A percentile compares a stretch with the other conserved stretches of the same genome.
phyloP scores from a whole-genome alignment of 129 eudicot genomes.

The Logfia minima region DNA sequence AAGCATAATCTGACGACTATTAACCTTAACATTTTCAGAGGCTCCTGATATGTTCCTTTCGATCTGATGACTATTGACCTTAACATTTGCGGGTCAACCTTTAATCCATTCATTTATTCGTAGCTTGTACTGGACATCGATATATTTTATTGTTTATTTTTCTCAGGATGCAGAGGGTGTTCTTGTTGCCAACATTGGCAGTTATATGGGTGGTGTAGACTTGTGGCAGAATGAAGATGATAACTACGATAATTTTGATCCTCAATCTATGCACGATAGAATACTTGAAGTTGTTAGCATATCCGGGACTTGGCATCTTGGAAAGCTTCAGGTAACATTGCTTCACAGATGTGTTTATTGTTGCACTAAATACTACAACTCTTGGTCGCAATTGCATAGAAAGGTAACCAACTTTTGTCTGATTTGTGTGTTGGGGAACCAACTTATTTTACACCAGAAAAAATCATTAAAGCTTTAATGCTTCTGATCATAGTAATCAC shows the following conservation, averaged over 20 bases:
- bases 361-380: background rate
- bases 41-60: background rate
- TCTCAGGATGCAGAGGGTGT: slow-evolving; percentile 98
- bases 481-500: no score
- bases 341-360: background rate
- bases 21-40: background rate
- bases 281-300: slow-evolving; percentile 93
- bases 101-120: background rate
- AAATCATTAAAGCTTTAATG: no score
- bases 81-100: background rate
- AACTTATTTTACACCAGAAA: no score
- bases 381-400: background rate
- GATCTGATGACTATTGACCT: background rate
- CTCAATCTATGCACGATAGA: slow-evolving; percentile 97
- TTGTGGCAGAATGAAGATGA: slow-evolving; percentile 99
- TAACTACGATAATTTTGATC: slow-evolving; percentile 80
- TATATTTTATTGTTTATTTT: slow-evolving; percentile 2
- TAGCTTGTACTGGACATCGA: background rate
- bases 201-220: slow-evolving; percentile 99
- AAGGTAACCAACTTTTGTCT: background rate
- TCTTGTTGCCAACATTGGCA: slow-evolving; percentile 96
- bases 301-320: slow-evolving; percentile 99
- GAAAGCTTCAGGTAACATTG: slow-evolving; percentile 78
- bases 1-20: background rate
- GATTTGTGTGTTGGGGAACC: background rate